Base-by-base conservation (phyloP, 2,329 filamentous ascomycete genomes). In the Aspergillus pseudoterreus region DNA sequence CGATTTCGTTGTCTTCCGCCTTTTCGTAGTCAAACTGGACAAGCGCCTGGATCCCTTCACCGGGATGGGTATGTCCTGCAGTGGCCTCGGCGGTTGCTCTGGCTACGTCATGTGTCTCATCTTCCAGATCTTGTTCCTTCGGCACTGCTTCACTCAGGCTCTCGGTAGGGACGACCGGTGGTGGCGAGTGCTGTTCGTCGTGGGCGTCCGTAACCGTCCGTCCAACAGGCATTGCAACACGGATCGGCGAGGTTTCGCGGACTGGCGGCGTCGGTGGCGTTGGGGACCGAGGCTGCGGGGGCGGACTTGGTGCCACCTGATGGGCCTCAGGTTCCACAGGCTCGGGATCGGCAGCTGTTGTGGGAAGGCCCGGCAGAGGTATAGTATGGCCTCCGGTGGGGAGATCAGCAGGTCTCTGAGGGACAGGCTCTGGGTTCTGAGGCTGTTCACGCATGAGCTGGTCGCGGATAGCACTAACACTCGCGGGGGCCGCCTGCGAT, bases 11-110 rank as follows among this genome's bases (percentile, higher is more conserved):
- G 60, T 96, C 92, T 71, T 99, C 94, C 1, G 91, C 91, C 75
- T 95, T 96, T 64, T 96, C 92, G 67, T 99, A 99, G 68, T 99
- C 94, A 69, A 94, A 99, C 64, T 94, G 86, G 33, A 94, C 83
- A 51, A 95, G 65, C 1, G 94, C 94, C 44, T 84, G 84, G 67
- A 86, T 82, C 48, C 87, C 87, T 33, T 80, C 80, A 71, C 63
- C 24, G 68, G 75, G 57, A 77, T 73, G 14, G 71, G 71, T 48
- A 73, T 73, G 60, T 22, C 74, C 73, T 17, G 80, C 81, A 11
- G 82, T 78, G 44, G 80, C 78, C 47, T 78, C 75, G 10, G 82
- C 81, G 11, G 82, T 78, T 51, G 79, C 81, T 42, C 88, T 86
- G 33, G 80, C 79, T 17, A 75, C 68, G 35, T 87, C 83, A 24